Evolutionary conservation across 2,329 filamentous ascomycete species (phyloP), one percentile per base, ranked within the genome.

Genomic region (Colletotrichum sublineola): DNA sequence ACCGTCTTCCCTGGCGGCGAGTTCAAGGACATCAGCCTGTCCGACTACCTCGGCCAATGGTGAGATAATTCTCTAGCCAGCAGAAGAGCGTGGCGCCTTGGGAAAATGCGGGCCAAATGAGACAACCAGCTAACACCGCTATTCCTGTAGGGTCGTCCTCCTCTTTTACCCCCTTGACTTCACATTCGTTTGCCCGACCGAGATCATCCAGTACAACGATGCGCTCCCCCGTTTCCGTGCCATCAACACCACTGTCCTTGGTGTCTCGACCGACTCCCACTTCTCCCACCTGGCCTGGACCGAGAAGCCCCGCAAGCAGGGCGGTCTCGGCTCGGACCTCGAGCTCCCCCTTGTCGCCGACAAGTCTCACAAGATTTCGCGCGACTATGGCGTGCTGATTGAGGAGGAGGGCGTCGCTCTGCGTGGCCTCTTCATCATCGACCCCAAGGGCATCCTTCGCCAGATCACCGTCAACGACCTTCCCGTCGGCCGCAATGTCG

Each of bases 91-190:
- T 12, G 40, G 40, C 14, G 9, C 6, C 61, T 18, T 24, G 33
- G 38, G 24, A 36, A 55, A 44, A n/a, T 52, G 62, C 62, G 38
- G 29, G 38, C 18, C 15, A 4, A 0, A 0, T 53, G 40, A 40
- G 24, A 53, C 31, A 33, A 24, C 0, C 12, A 46, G 29, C 69
- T 72, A 61, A 69, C 53, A 24, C 31, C 36, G 24, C 60, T 15
- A 11, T 63, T 29, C 3, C 40, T 57, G n/a, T 36, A 85, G 90
- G 90, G 86, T 91, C 71, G 84, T 91, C 76, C 88, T 92, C 44
- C 87, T 89, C 75, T 92, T 92, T 84, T 89, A 91, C 80, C 90
- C 90, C 69, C 89, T 91, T 82, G 90, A 91, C 77, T 92, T 90
- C 86, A 91, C 89, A 76, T 92, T 91, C 76, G 89, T 92, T 79